These are phyloP conservation scores for Backusella tarrabulga DNA, from an alignment of 192 early-diverging fungal genomes.

Conservation along the genomic window DNA sequence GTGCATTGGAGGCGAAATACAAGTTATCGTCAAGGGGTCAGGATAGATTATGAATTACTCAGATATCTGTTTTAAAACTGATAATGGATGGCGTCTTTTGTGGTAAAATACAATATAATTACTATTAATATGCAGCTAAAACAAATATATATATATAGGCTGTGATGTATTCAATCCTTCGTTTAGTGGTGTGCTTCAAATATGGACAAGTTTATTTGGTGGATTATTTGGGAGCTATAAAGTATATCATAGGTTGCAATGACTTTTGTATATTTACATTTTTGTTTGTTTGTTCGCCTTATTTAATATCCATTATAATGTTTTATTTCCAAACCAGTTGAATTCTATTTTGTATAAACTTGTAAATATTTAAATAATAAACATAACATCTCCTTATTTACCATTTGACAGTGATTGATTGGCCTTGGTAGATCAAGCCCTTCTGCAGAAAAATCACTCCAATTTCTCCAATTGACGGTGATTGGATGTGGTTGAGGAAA, in stretches of 20 bases:
- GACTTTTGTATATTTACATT: background rate
- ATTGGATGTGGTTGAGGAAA: conserved; percentile 24
- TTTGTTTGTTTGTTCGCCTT: background rate
- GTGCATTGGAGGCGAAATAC: conserved; percentile 15
- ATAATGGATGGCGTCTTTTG: conserved; percentile 74
- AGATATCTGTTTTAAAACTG: conserved; percentile 62
- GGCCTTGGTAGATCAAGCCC: conserved; percentile 14
- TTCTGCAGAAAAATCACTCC: conserved; percentile 37
- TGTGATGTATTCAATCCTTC: conserved; percentile 49
- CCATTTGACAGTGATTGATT: background rate
- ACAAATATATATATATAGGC: conserved; percentile 31
- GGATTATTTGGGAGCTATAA: conserved; percentile 50
- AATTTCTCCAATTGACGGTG: conserved; percentile 31
- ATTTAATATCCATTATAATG: background rate
- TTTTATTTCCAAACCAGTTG: background rate
- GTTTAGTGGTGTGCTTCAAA: conserved; percentile 49
- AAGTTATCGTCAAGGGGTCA: conserved; percentile 9
- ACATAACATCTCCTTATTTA: background rate
- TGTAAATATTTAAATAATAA: background rate
- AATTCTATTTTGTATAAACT: background rate
- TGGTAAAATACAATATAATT: conserved; percentile 34
- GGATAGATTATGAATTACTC: conserved; percentile 1
- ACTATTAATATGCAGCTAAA: background rate
- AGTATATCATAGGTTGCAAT: conserved; percentile 28
- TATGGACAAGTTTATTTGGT: conserved; percentile 47